Percentiles rank a stretch among this genome's conserved stretches.
Conservation (phyloP, 202 grass and related monocot species). For the Schoenoplectus triqueter region DNA sequence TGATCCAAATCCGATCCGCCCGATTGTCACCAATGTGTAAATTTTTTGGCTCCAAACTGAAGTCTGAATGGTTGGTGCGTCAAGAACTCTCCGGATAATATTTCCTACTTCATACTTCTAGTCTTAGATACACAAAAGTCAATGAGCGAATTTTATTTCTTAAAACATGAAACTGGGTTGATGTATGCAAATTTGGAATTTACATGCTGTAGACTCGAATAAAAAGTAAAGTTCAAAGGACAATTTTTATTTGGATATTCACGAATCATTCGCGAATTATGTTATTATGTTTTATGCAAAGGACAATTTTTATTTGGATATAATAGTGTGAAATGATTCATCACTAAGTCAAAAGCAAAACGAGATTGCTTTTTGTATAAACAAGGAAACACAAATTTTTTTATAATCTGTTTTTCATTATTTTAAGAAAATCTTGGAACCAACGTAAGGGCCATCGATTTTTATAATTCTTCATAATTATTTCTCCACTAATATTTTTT, state of each 20-base stretch:
- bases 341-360: not conserved
- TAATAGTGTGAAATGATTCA: not conserved
- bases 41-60: constrained; percentile 27
- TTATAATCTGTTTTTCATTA: not conserved
- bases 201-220: too few relatives aligned
- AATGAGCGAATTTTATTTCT: too few relatives aligned
- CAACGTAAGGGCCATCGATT: not conserved
- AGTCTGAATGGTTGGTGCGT: not conserved
- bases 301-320: not conserved
- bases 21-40: too few relatives aligned
- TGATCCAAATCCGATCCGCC: too few relatives aligned
- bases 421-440: not conserved
- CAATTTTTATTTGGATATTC: not conserved
- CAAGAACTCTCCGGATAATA: not conserved
- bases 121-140: too few relatives aligned
- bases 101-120: too few relatives aligned
- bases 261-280: too few relatives aligned
- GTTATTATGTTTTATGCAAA: not conserved
- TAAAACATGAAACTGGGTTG: too few relatives aligned
- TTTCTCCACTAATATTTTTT: not conserved
- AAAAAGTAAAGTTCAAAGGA: not conserved
- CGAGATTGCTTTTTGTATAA: not conserved
- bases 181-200: too few relatives aligned
- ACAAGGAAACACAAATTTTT: not conserved
- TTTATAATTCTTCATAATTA: not conserved